Evolutionary conservation across 495 filamentous ascomycete genomes (phyloP), one percentile per base, ranked within the genome.

Genomic region (Lasiosphaeria hispida): DNA sequence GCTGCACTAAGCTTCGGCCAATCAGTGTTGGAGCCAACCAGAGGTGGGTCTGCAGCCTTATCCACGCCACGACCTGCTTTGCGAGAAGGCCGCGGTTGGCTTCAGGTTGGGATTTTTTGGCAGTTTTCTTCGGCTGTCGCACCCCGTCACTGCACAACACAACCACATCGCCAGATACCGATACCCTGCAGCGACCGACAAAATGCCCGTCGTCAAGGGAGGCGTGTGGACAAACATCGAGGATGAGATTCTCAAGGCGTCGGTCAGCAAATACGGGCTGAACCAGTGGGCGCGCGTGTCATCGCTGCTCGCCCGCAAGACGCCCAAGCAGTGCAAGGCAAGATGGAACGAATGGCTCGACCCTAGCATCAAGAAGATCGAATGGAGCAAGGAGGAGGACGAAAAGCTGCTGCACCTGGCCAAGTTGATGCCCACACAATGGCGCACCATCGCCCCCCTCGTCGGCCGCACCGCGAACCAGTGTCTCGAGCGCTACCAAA

Each of bases 221-320:
- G 94, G 94, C 67, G 93, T 97, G 63, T 98, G 94, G 89, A 86
- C 81, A 59, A 82, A 80, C 66, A 81, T 80, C 53, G 81, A 81
- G 77, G 94, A 98, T 77, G 94, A 98, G 73, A 93, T 98, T 66
- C 90, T 97, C 76, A 96, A 96, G 72, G 93, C 91, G 44, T 88
- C 88, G 39, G 91, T 96, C 64, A 95, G 90, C 61, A 97, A 97
- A 75, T 97, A 96, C 77, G 92, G 92, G 52, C 83, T 98, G 37
- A 97, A 98, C 72, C 94, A 98, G 76, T 98, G 94, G 94, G 93
- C 95, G 68, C 94, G 94, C 69, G 93, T 97, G 40, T 97, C 94
- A 44, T 97, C 95, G 19, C 85, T 98, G 39, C 86, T 98, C 68
- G 93, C 94, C 68, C 88, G 95, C 61, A 98, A 98, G 74, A 97